These are phyloP conservation scores for Cyberlindnera euphorbiae DNA, from an alignment of 805 yeast genomes.

Conservation along the genomic window DNA sequence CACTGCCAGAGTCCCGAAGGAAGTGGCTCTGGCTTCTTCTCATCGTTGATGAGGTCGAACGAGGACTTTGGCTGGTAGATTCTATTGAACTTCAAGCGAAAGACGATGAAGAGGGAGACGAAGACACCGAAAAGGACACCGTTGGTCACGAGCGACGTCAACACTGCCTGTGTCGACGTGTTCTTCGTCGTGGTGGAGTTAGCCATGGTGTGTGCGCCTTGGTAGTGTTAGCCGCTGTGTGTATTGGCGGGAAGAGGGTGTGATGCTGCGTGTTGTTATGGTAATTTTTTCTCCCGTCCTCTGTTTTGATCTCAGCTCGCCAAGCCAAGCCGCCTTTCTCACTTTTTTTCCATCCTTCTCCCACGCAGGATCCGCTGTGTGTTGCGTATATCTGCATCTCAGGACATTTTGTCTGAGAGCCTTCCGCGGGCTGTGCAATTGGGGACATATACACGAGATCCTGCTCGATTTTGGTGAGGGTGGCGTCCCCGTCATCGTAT, in stretches of 20 bases:
- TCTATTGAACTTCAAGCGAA: constrained; percentile 62
- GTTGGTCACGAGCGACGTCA: constrained; percentile 67
- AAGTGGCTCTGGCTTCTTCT: constrained; percentile 68
- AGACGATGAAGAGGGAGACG: constrained; percentile 52
- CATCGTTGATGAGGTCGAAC: constrained; percentile 51
- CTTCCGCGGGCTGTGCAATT: too few species aligned
- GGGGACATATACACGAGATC: too few species aligned
- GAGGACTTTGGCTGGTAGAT: constrained; percentile 83
- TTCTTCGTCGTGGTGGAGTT: constrained; percentile 17
- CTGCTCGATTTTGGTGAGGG: too few species aligned
- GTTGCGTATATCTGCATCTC: too few species aligned
- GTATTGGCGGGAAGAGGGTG: too few species aligned
- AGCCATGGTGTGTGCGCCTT: constrained; percentile 9
- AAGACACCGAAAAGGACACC: constrained; percentile 62
- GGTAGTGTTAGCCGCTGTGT: too few species aligned
- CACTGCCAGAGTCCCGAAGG: constrained; percentile 67
- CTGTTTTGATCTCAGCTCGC: neutral
- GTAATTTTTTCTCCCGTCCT: neutral
- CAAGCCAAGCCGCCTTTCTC: too few species aligned
- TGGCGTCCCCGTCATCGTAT: too few species aligned
- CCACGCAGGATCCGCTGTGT: too few species aligned
- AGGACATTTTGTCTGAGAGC: too few species aligned
- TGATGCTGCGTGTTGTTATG: too few species aligned
- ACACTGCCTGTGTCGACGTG: constrained; percentile 69
- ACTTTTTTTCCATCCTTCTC: too few species aligned